A percentile compares a stretch with the other conserved stretches of the same genome.
These are phyloP conservation scores for Monosporascus sp. DNA, from an alignment of 2,329 filamentous ascomycete genomes.

Conservation along the genomic window DNA sequence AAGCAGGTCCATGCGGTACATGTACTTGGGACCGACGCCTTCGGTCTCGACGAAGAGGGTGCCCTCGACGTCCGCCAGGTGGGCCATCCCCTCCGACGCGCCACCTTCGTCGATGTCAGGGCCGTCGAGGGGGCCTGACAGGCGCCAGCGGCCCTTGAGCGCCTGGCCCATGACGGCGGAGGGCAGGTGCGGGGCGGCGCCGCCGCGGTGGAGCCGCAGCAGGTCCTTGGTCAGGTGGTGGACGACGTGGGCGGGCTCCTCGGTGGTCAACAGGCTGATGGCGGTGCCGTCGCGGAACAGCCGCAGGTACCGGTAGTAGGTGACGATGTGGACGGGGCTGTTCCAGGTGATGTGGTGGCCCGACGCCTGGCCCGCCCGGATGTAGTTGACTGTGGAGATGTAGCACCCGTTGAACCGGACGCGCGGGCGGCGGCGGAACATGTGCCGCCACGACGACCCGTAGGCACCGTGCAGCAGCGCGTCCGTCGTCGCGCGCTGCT, in stretches of 20 bases:
- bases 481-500: constrained; percentile 31
- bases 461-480: constrained; percentile 41
- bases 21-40: constrained; percentile 71
- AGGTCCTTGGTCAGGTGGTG: constrained; percentile 73
- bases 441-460: constrained; percentile 51
- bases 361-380: constrained; percentile 70
- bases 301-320: constrained; percentile 94
- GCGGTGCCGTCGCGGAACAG: constrained; percentile 87
- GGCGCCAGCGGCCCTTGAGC: constrained; percentile 50
- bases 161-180: constrained; percentile 63
- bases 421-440: constrained; percentile 79
- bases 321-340: constrained; percentile 87
- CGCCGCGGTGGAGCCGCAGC: constrained; percentile 41
- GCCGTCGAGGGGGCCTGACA: constrained; percentile 32
- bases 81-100: constrained; percentile 20
- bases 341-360: constrained; percentile 69
- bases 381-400: constrained; percentile 95
- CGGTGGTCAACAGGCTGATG: constrained; percentile 74
- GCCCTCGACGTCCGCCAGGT: constrained; percentile 47
- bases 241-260: constrained; percentile 81
- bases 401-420: constrained; percentile 94
- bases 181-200: constrained; percentile 32
- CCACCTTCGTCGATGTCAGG: constrained; percentile 20
- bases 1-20: constrained; percentile 74
- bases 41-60: constrained; percentile 82